Evolutionary conservation across 2,329 filamentous ascomycete species (phyloP), one percentile per base, ranked within the genome.

Genomic region (Graphilbum ipis-grandicollis): DNA sequence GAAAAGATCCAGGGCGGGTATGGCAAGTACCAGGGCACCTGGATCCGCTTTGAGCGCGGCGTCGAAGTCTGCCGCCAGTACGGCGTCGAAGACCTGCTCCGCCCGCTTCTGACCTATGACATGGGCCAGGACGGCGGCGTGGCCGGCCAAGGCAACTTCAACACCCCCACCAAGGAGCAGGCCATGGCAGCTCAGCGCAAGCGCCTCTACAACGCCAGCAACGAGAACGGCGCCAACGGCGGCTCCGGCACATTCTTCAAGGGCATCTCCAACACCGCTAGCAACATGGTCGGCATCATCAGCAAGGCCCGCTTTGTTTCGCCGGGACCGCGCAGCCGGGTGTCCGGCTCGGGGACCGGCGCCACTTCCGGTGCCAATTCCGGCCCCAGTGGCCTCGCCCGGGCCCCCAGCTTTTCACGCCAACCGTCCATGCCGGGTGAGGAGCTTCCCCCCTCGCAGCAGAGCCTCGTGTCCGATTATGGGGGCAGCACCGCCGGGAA

Each of bases 1-100:
- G 90, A 98, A 56, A 98, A 98, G 58, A 88, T 98, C 3, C 90
- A 98, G 55, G 90, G 90, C 25, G 90, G 90, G 5, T 98, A 98
- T 51, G 90, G 90, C 45, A 96, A 96, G 62, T 98, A 98, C 51
- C 90, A 98, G 62, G 90, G 90, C 38, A 98, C 90, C 3, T 98
- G 90, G 90, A 93, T 98, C 51, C 83, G 80, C 51, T 96, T 93
- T 51, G 80, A 88, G 35, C 75, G 88, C 42, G 90, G 88, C 2
- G 69, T 92, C 33, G 84, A 94, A 51, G 88, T 98, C 48, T 96
- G 90, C 56, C 75, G 80, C 31, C 72, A 78, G 45, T 79, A 79
- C 47, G 73, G 70, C 10, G 82, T 90, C 23, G 80, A 88, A 53
- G 81, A 88, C 44, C 49, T 83, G 5, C 59, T 90, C 34, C 68